Evolutionary conservation across 768 basidiomycete genomes (phyloP).

Genomic region (Suillus subaureus): DNA sequence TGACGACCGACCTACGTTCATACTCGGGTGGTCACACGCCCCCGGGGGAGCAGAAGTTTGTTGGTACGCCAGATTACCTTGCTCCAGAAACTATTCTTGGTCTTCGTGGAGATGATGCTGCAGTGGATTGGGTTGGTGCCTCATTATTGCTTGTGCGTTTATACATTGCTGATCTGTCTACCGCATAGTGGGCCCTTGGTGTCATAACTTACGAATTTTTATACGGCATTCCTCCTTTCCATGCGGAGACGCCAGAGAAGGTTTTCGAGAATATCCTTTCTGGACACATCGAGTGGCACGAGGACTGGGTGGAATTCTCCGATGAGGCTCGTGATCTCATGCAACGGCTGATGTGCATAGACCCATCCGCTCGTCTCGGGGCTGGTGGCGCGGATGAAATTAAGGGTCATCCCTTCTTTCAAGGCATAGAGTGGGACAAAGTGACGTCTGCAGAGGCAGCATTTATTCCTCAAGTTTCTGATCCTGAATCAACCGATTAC

Average conservation of each 20-base stretch:
- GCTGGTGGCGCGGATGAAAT: slow-evolving; percentile 89
- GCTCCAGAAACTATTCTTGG: slow-evolving; percentile 96
- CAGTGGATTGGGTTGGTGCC: slow-evolving; percentile 90
- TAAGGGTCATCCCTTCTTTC: slow-evolving; percentile 88
- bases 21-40: slow-evolving; percentile 66
- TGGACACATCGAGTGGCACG: slow-evolving; percentile 93
- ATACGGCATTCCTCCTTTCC: slow-evolving; percentile 96
- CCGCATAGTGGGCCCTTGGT: slow-evolving; percentile 90
- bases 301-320: slow-evolving; percentile 87
- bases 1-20: slow-evolving; percentile 81
- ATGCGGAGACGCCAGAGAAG: slow-evolving; percentile 94
- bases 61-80: slow-evolving; percentile 97
- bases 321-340: slow-evolving; percentile 90
- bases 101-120: slow-evolving; percentile 90
- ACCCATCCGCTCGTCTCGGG: slow-evolving; percentile 81
- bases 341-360: slow-evolving; percentile 78
- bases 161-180: slow-evolving; percentile 15
- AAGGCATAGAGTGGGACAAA: slow-evolving; percentile 90
- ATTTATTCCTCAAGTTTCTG: slow-evolving; percentile 93
- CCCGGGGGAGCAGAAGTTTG: slow-evolving; percentile 89
- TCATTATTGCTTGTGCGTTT: slow-evolving; percentile 14
- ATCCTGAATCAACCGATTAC: slow-evolving; percentile 99
- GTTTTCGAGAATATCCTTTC: slow-evolving; percentile 99
- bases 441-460: slow-evolving; percentile 87
- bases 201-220: slow-evolving; percentile 98